phyloP scores from a whole-genome alignment of 108 stramenopile species.

The Nitzschia inconspicua region DNA sequence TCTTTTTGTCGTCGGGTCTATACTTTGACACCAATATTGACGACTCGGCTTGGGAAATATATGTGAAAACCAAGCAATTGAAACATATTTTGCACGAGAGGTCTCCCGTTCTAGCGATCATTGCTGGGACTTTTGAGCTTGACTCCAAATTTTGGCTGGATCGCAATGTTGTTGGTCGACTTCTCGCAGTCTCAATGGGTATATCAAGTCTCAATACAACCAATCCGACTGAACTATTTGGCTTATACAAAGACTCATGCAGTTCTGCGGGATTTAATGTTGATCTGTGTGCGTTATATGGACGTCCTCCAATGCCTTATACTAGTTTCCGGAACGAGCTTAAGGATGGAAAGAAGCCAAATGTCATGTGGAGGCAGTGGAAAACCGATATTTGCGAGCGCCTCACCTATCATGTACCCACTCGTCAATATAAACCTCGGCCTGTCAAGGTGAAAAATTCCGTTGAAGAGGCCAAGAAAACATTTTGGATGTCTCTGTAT shows the following conservation, averaged over 20 bases:
- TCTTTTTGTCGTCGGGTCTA: constrained; percentile 10
- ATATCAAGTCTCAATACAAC: constrained; percentile 10
- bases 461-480: neutral
- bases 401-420: neutral
- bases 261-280: neutral
- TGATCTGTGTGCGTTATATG: constrained; percentile 10
- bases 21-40: constrained; percentile 20
- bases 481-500: neutral
- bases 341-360: neutral
- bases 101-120: constrained; percentile 6
- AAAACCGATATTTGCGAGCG: constrained; percentile 7
- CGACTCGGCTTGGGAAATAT: constrained; percentile 19
- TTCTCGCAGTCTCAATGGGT: constrained; percentile 29
- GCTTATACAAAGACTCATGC: constrained; percentile 1
- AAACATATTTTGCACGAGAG: constrained; percentile 1
- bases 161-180: constrained; percentile 23
- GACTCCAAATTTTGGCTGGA: constrained; percentile 3
- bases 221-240: constrained; percentile 3
- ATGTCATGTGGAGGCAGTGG: constrained; percentile 7
- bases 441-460: neutral
- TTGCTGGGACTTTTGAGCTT: constrained; percentile 17
- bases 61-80: constrained; percentile 10
- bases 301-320: neutral
- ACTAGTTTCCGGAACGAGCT: neutral
- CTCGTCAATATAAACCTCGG: neutral